Percentiles rank a stretch among this genome's conserved stretches.
These are phyloP conservation scores for Chlorella sp. DNA, from an alignment of 139 green algal species.

Conservation along the genomic window DNA sequence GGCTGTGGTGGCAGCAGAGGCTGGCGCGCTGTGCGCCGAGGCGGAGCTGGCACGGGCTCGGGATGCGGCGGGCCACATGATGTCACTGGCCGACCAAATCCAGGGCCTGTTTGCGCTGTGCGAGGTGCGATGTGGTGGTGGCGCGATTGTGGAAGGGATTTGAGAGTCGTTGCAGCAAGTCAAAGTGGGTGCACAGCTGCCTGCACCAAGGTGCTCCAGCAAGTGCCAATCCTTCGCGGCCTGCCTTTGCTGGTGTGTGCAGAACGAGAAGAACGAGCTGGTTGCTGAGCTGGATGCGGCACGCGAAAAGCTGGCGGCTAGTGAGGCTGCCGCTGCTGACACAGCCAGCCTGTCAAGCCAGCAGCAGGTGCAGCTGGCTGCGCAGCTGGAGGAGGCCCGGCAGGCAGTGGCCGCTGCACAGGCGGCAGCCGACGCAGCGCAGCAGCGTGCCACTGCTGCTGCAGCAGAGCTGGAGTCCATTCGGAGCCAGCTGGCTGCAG, in stretches of 20 bases:
- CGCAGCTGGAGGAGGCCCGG: slow-evolving; percentile 41
- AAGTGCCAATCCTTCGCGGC: too few relatives aligned
- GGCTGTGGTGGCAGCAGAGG: slow-evolving; percentile 34
- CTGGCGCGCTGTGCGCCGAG: slow-evolving; percentile 32
- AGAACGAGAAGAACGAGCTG: slow-evolving; percentile 22
- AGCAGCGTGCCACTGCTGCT: slow-evolving; percentile 1
- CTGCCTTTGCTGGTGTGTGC: not conserved
- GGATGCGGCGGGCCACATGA: slow-evolving; percentile 41
- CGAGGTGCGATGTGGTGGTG: not conserved
- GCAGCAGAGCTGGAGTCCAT: slow-evolving; percentile 5
- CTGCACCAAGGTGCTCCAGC: too few relatives aligned
- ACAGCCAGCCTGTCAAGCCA: not conserved
- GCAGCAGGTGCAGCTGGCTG: not conserved
- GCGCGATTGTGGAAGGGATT: too few relatives aligned
- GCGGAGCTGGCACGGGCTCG: slow-evolving; percentile 21
- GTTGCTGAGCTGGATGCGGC: slow-evolving; percentile 18
- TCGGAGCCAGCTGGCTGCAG: slow-evolving; percentile 8
- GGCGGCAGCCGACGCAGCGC: slow-evolving; percentile 1
- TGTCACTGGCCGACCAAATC: slow-evolving; percentile 43
- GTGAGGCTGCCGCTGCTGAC: not conserved
- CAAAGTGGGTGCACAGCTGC: too few relatives aligned
- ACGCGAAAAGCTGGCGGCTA: slow-evolving; percentile 8
- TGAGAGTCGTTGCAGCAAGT: too few relatives aligned
- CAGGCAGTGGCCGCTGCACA: slow-evolving; percentile 29
- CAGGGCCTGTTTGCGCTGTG: slow-evolving; percentile 45